Evolutionary conservation across 2,329 filamentous ascomycete species (phyloP), one percentile per base, ranked within the genome.

Genomic region (Monilinia fructicola): DNA sequence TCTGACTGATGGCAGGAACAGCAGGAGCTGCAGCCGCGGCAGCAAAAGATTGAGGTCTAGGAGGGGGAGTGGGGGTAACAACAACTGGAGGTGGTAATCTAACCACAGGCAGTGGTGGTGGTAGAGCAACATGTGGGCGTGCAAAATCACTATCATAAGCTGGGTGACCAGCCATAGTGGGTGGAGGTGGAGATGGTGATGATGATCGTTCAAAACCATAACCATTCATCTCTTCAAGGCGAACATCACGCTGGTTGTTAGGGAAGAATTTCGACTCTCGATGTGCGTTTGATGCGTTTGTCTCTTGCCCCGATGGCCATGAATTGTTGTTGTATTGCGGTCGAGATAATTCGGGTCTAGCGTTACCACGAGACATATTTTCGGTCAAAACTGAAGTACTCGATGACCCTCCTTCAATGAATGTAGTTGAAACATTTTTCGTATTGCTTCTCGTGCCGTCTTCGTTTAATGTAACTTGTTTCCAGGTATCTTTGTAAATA

Each of bases 21-120:
- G 71, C 67, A 40, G 71, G 77, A 60, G 75, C 74, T 16, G 77
- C 72, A 42, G 76, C 78, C 1, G 78, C 78, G 1, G 78, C 77
- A 6, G 79, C 78, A 77, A 77, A 83, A 73, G 78, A 83, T 74
- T 61, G 77, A 73, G 71, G 81, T 21, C 76, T 79, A 14, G 82
- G 79, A 46, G 82, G 79, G 44, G 80, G 81, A 60, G 78, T 72
- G 48, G 80, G 78, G 55, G 80, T 76, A 66, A 77, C 74, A 28
- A 80, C 74, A 59, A 78, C 76, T 23, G 81, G 79, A 31, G 80
- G 75, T 10, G 91, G 93, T 4, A 98, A 83, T 75, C 89, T 92
- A 16, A 98, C 93, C 35, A 92, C 85, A 42, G 92, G 91, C 65
- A 89, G 84, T 10, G 87, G 86, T 48, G 81, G 85, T 0, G 91